Conservation (phyloP, 495 filamentous ascomycete species). For the Penicillium antarcticum region DNA sequence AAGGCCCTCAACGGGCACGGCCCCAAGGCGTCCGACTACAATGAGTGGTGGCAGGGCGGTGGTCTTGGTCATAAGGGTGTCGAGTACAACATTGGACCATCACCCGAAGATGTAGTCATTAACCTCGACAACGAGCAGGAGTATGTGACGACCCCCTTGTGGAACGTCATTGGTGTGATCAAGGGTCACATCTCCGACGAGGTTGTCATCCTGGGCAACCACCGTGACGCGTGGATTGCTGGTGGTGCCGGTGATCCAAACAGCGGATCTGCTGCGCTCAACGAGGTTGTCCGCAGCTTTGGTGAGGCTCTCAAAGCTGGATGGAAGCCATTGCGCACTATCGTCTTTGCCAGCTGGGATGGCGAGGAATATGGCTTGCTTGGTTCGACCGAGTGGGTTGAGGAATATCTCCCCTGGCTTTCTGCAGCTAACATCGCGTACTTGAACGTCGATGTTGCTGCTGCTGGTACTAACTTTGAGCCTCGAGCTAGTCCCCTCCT, state of each 20-base stretch:
- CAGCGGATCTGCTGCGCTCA: constrained; percentile 83
- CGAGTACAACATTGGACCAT: constrained; percentile 87
- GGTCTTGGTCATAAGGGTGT: constrained; percentile 81
- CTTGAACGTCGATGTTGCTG: constrained; percentile 67
- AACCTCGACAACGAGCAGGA: constrained; percentile 87
- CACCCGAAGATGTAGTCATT: constrained; percentile 68
- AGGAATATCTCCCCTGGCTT: constrained; percentile 86
- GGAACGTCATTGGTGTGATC: constrained; percentile 94
- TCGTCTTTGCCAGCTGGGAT: constrained; percentile 74
- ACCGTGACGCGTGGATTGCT: constrained; percentile 91
- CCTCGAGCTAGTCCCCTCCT: constrained; percentile 66
- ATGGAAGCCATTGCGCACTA: constrained; percentile 85
- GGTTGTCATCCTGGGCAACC: constrained; percentile 90
- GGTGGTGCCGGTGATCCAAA: constrained; percentile 84
- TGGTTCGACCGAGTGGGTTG: constrained; percentile 73
- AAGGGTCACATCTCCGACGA: constrained; percentile 87
- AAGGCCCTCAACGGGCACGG: constrained; percentile 88
- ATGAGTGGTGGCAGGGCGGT: constrained; percentile 65
- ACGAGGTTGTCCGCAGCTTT: constrained; percentile 83
- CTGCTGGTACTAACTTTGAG: constrained; percentile 46
- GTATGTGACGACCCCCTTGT: constrained; percentile 83
- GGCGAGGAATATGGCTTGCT: constrained; percentile 71
- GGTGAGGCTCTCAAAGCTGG: constrained; percentile 68
- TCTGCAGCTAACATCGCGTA: constrained; percentile 68
- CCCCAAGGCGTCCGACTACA: constrained; percentile 72